phyloP scores from a whole-genome alignment of 1,139 yeast species.

The Blastobotrys arbuscula region DNA sequence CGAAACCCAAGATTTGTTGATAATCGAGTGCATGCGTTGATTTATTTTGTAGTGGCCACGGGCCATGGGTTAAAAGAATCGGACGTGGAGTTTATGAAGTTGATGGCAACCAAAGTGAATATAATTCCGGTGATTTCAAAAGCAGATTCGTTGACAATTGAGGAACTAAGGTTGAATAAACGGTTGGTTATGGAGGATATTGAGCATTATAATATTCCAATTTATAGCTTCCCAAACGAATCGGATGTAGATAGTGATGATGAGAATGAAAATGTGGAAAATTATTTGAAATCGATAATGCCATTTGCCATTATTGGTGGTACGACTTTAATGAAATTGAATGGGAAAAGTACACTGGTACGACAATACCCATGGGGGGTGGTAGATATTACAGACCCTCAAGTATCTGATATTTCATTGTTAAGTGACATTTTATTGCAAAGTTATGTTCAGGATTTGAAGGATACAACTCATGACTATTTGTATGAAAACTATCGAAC shows the following conservation, averaged over 20 bases:
- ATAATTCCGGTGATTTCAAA: conserved; percentile 83
- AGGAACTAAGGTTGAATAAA: conserved; percentile 70
- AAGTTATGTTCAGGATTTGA: conserved; percentile 85
- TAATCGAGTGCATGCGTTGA: conserved; percentile 66
- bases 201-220: conserved; percentile 72
- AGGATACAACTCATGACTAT: conserved; percentile 90
- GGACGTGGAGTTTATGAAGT: conserved; percentile 73
- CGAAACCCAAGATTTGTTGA: conserved; percentile 79
- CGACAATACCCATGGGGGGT: conserved; percentile 94
- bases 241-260: conserved; percentile 44
- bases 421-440: conserved; percentile 76
- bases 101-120: conserved; percentile 75
- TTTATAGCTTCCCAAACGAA: conserved; percentile 73
- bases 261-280: conserved; percentile 49
- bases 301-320: conserved; percentile 91
- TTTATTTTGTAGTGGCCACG: conserved; percentile 66
- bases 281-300: conserved; percentile 61
- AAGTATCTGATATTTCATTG: conserved; percentile 71
- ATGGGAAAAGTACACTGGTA: conserved; percentile 38
- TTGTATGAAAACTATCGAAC: conserved; percentile 93
- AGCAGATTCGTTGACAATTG: conserved; percentile 78
- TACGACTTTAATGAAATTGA: conserved; percentile 50
- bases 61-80: conserved; percentile 74
- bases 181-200: conserved; percentile 66
- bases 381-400: conserved; percentile 80